Conservation (phyloP, 2,329 filamentous ascomycete genomes). For the Grosmannia clavigera region DNA sequence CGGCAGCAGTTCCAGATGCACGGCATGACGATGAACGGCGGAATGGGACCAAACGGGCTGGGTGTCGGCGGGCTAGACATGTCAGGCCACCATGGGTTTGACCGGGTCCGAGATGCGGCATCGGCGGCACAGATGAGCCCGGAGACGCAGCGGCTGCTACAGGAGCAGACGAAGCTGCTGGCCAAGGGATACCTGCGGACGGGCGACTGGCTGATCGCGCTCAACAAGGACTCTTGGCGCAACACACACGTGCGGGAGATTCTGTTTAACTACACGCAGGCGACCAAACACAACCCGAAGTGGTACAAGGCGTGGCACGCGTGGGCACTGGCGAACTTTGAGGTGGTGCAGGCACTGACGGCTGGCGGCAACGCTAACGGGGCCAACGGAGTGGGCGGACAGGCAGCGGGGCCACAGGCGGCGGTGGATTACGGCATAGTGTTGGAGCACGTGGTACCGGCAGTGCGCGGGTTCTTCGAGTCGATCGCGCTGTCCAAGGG, state of each 20-base stretch:
- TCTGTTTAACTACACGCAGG: slow-evolving; percentile 77
- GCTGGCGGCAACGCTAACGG: slow-evolving; percentile 12
- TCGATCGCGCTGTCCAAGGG: slow-evolving; percentile 86
- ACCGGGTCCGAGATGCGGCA: slow-evolving; percentile 29
- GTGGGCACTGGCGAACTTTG: slow-evolving; percentile 96
- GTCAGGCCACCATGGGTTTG: slow-evolving; percentile 36
- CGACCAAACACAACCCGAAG: slow-evolving; percentile 83
- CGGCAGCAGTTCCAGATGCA: slow-evolving; percentile 37
- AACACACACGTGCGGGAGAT: slow-evolving; percentile 79
- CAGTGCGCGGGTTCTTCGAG: slow-evolving; percentile 91
- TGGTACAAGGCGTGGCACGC: slow-evolving; percentile 99
- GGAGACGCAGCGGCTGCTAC: slow-evolving; percentile 38
- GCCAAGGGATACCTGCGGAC: slow-evolving; percentile 94
- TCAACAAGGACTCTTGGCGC: slow-evolving; percentile 83
- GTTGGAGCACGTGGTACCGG: slow-evolving; percentile 82
- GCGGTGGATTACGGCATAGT: slow-evolving; percentile 52
- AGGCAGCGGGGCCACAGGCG: neutral
- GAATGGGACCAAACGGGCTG: slow-evolving; percentile 16
- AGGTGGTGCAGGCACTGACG: slow-evolving; percentile 78
- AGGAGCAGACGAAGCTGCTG: slow-evolving; percentile 58
- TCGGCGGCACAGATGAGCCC: slow-evolving; percentile 25
- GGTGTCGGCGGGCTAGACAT: slow-evolving; percentile 20
- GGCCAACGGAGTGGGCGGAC: neutral
- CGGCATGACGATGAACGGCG: slow-evolving; percentile 23
- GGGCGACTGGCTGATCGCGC: slow-evolving; percentile 84